Evolutionary conservation across 2,329 filamentous ascomycete species (phyloP).

Genomic region (Tolypocladium tropicale): DNA sequence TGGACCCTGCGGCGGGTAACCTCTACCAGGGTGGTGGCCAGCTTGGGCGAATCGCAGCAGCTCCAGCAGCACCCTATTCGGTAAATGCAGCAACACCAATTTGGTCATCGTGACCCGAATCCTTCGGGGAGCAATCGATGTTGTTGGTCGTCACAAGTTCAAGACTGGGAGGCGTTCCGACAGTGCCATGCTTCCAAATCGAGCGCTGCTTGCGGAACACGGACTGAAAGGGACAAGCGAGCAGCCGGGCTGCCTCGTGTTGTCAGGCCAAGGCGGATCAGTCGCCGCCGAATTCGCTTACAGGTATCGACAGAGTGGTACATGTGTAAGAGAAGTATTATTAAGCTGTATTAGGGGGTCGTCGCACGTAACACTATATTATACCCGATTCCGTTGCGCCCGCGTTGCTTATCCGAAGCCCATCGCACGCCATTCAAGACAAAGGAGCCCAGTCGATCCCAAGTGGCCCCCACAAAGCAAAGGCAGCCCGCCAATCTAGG

Average conservation of each 20-base stretch:
- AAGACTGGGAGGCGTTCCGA: not conserved
- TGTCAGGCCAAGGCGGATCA: not conserved
- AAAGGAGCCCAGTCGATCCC: not conserved
- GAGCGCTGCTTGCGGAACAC: not conserved
- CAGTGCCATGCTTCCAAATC: not conserved
- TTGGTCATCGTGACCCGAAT: no score
- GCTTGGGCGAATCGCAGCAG: not conserved
- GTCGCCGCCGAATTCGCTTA: not conserved
- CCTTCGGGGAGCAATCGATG: no score
- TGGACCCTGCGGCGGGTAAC: not conserved
- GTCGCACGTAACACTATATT: not conserved
- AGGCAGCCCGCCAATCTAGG: not conserved
- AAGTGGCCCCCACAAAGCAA: not conserved
- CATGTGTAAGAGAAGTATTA: not conserved
- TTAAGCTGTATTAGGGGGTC: not conserved
- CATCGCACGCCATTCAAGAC: not conserved
- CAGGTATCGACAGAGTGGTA: not conserved
- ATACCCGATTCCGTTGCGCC: not conserved
- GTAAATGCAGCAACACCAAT: not conserved
- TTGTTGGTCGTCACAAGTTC: no score
- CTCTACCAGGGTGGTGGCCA: not conserved
- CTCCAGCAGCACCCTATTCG: not conserved
- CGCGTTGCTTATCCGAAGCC: not conserved
- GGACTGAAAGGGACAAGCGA: not conserved
- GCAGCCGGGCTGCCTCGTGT: not conserved